Evolutionary conservation across 1,284 basidiomycete species (phyloP).

Genomic region (Testicularia cyperi): DNA sequence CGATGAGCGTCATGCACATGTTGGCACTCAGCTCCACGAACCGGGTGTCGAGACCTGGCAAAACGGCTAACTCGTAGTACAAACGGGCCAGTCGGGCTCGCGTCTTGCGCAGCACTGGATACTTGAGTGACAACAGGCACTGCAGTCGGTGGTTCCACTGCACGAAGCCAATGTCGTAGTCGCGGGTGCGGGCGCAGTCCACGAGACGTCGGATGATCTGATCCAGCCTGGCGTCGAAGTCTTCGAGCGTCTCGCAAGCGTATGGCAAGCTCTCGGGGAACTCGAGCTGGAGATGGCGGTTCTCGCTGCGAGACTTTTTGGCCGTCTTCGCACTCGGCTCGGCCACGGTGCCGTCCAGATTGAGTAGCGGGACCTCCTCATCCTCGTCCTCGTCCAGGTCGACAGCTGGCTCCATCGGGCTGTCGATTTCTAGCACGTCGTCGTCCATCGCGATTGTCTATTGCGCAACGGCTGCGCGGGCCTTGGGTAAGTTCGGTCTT

Average conservation of each 20-base stretch:
- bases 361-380: conserved; percentile 28
- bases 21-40: conserved; percentile 72
- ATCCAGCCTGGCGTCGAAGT: conserved; percentile 79
- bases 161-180: conserved; percentile 64
- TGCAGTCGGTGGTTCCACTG: conserved; percentile 64
- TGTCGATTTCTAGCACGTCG: conserved; percentile 43
- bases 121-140: conserved; percentile 57
- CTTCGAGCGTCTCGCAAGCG: conserved; percentile 73
- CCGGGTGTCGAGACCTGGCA: conserved; percentile 74
- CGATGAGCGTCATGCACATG: conserved; percentile 72
- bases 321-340: conserved; percentile 7
- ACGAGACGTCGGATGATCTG: conserved; percentile 73
- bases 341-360: conserved; percentile 14
- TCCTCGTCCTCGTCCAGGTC: conserved; percentile 42
- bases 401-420: conserved; percentile 44
- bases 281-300: conserved; percentile 44
- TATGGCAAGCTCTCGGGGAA: conserved; percentile 69
- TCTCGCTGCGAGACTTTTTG: conserved; percentile 26
- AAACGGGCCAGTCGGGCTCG: conserved; percentile 76
- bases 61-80: conserved; percentile 76
- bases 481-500: no score
- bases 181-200: conserved; percentile 77
- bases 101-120: conserved; percentile 64
- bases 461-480: no score
- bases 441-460: conserved; percentile 46